A percentile compares a stretch with the other conserved stretches of the same genome.
Evolutionary conservation across 352 stramenopile genomes (phyloP).

Genomic region (Elongisporangium senticosum): DNA sequence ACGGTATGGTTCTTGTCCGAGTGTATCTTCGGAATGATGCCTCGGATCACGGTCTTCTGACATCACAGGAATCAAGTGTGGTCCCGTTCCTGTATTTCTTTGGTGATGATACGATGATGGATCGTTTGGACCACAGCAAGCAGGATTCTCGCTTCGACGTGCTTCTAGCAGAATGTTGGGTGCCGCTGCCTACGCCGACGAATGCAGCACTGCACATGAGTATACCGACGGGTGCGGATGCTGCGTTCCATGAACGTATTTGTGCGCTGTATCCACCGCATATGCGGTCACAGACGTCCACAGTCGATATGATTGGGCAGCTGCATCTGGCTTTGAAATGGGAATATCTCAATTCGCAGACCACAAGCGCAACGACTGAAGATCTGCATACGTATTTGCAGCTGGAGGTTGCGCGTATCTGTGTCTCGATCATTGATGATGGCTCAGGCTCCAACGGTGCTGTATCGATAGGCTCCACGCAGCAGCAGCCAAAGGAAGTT

Average conservation of each 20-base stretch:
- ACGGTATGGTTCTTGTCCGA: constrained; percentile 54
- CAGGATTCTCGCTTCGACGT: constrained; percentile 76
- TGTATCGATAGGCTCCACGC: background rate
- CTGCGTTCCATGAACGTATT: constrained; percentile 55
- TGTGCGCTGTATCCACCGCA: constrained; percentile 62
- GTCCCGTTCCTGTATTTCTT: constrained; percentile 88
- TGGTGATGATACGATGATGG: constrained; percentile 81
- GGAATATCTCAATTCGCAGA: constrained; percentile 60
- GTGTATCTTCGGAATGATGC: constrained; percentile 73
- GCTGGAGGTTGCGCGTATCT: constrained; percentile 67
- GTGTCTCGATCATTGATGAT: constrained; percentile 72
- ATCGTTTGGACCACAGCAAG: constrained; percentile 82
- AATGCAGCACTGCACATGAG: background rate
- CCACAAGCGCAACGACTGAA: constrained; percentile 29
- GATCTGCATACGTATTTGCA: constrained; percentile 64
- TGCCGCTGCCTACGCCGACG: constrained; percentile 46
- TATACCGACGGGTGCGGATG: constrained; percentile 4
- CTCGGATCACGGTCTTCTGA: constrained; percentile 68
- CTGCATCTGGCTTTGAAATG: constrained; percentile 73
- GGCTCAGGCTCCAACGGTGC: constrained; percentile 17
- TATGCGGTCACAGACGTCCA: constrained; percentile 12
- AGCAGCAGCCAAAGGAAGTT: constrained; percentile 54
- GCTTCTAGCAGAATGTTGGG: constrained; percentile 75
- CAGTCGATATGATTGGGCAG: constrained; percentile 65
- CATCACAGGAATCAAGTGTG: constrained; percentile 77